Conservation (phyloP, 345 rosid species). For the Lagerstroemia speciosa region DNA sequence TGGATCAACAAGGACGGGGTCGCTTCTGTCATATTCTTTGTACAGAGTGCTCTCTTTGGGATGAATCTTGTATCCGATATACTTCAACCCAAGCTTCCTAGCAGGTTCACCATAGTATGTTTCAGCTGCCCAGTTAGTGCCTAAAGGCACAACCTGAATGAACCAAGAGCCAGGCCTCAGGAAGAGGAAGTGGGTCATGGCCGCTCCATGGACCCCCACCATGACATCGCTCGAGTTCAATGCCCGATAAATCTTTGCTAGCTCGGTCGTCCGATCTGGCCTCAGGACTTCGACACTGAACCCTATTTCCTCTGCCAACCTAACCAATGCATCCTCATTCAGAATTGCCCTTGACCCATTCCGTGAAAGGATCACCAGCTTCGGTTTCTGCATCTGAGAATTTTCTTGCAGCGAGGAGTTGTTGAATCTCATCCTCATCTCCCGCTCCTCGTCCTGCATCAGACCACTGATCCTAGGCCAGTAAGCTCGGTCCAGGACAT, state of each 20-base stretch:
- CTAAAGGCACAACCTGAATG: constrained; percentile 69
- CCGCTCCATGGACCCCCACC: constrained; percentile 90
- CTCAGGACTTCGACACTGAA: constrained; percentile 45
- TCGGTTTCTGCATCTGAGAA: constrained; percentile 33
- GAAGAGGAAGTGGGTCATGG: constrained; percentile 83
- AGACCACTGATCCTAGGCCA: constrained; percentile 43
- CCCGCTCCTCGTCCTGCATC: constrained; percentile 33
- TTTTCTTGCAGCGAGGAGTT: constrained; percentile 14
- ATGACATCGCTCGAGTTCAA: constrained; percentile 66
- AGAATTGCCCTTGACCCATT: constrained; percentile 56
- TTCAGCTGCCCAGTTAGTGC: constrained; percentile 85
- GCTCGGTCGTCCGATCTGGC: constrained; percentile 48
- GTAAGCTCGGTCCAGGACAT: constrained; percentile 49
- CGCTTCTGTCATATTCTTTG: constrained; percentile 38
- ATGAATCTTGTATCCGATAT: constrained; percentile 46
- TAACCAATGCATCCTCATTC: constrained; percentile 48
- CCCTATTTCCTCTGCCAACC: constrained; percentile 52
- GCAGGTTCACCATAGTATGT: constrained; percentile 80
- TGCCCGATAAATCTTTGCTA: constrained; percentile 51
- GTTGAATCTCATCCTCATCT: constrained; percentile 22
- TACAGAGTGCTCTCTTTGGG: constrained; percentile 65
- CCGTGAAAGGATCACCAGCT: constrained; percentile 57
- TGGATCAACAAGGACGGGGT: constrained; percentile 59
- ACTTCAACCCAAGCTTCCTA: constrained; percentile 62
- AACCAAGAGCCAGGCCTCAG: constrained; percentile 64